Evolutionary conservation across 306 rosid genomes (phyloP).

Genomic region (Vicia faba): DNA sequence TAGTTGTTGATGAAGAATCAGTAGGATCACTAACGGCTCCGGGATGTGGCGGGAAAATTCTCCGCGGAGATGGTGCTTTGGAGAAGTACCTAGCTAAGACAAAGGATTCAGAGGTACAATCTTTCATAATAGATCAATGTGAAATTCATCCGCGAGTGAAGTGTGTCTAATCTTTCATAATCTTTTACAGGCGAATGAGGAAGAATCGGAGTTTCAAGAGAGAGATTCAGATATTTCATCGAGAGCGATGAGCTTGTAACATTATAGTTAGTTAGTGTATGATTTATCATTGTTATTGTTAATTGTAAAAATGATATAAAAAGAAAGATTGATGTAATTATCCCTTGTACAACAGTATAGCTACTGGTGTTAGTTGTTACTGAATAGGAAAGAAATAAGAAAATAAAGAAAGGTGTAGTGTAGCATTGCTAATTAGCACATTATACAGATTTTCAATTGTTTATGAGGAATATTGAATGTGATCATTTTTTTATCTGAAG

Average conservation of each 20-base stretch:
- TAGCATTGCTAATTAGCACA: constrained; percentile 53
- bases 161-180: neutral
- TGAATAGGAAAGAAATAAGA: constrained; percentile 43
- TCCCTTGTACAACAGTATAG: constrained; percentile 51
- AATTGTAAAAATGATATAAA: constrained; percentile 59
- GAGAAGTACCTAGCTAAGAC: constrained; percentile 59
- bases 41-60: constrained; percentile 87
- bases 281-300: constrained; percentile 41
- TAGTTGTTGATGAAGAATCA: constrained; percentile 79
- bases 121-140: neutral
- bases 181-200: constrained; percentile 53
- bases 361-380: constrained; percentile 41
- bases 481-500: constrained; percentile 6
- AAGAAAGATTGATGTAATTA: constrained; percentile 51
- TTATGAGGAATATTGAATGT: constrained; percentile 17
- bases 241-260: constrained; percentile 89
- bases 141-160: neutral
- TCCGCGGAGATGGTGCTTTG: constrained; percentile 74
- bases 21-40: constrained; percentile 57
- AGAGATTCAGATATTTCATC: constrained; percentile 78
- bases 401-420: constrained; percentile 41
- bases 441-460: constrained; percentile 42
- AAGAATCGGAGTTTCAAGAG: constrained; percentile 62
- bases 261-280: constrained; percentile 41
- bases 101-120: constrained; percentile 61